Evolutionary conservation across 768 basidiomycete species (phyloP), one percentile per base, ranked within the genome.

Genomic region (Myochromella boudieri): DNA sequence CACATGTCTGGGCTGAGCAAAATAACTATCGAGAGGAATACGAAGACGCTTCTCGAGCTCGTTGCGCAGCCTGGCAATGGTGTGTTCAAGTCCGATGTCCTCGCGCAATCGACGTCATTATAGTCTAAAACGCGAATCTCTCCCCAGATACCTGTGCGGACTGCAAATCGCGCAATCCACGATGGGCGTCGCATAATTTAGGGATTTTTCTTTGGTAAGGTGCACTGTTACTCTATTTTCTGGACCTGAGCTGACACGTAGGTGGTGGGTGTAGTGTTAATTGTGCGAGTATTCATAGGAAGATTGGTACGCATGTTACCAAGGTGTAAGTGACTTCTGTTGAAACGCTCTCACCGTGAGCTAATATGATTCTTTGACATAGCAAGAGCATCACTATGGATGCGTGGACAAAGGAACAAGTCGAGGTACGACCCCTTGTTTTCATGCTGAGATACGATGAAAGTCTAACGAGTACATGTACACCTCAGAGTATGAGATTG

Each of bases 351-450:
- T 10, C 9, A 9, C 18, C 22, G 14, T 42, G 2, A 21, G 12
- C 33, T 24, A 22, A 32, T 44, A 49, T 41, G n/a, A 21, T 45
- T 18, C 39, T 36, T 31, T 37, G 37, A 38, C 15, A 27, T 50
- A 95, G 93, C 51, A 97, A 95, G 76, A 95, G 91, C 60, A 56
- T 97, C 29, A 91, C 89, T 1, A 70, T 95, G 66, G 94, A 95
- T 60, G 73, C 81, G 29, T 95, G 91, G 91, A 78, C 81, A 36
- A 90, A 84, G 58, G 92, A 95, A 47, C 92, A 94, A 65, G 81
- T 91, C 36, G 91, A 93, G 65, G 91, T 91, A 51, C 47, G 80
- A 66, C 27, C 37, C 28, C 33, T n/a, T n/a, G 38, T 31, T 28
- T 59, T 26, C 11, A 45, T 43, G 29, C 53, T 49, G 51, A 31